These are phyloP conservation scores for Alternaria dauci DNA, from an alignment of 2,329 filamentous ascomycete species.

Conservation along the genomic window DNA sequence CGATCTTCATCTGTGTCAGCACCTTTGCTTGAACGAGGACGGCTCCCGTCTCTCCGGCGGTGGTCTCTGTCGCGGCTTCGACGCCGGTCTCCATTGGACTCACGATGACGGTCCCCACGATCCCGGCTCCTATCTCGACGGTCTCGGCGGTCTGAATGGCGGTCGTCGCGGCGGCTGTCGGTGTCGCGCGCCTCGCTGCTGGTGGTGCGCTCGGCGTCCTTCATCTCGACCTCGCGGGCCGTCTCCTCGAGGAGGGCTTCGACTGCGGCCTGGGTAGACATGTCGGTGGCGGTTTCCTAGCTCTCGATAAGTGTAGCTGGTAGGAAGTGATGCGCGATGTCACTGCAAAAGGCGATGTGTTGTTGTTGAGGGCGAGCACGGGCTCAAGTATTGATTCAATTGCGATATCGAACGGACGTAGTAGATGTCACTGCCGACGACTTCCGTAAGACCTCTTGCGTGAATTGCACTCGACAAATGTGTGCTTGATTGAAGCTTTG, in stretches of 20 bases:
- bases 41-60: constrained; percentile 42
- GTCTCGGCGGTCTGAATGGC: constrained; percentile 31
- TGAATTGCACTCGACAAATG: constrained; percentile 21
- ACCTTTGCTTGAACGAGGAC: constrained; percentile 44
- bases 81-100: constrained; percentile 43
- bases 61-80: constrained; percentile 45
- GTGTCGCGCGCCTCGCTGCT: constrained; percentile 42
- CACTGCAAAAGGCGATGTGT: constrained; percentile 33
- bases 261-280: constrained; percentile 70
- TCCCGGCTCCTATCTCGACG: constrained; percentile 43
- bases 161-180: constrained; percentile 39
- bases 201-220: constrained; percentile 22
- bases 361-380: constrained; percentile 27
- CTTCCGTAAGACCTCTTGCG: constrained; percentile 22
- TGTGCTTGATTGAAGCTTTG: constrained; percentile 25
- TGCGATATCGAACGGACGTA: constrained; percentile 28
- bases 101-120: constrained; percentile 39
- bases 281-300: constrained; percentile 28
- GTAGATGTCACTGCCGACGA: constrained; percentile 23
- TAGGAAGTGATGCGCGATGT: constrained; percentile 32
- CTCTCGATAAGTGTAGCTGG: constrained; percentile 36
- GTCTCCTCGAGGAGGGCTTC: constrained; percentile 84
- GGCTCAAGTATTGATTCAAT: constrained; percentile 32
- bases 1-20: constrained; percentile 50
- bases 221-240: constrained; percentile 33